Evolutionary conservation across 352 stramenopile genomes (phyloP).

Genomic region (Stramenopiles sp.): DNA sequence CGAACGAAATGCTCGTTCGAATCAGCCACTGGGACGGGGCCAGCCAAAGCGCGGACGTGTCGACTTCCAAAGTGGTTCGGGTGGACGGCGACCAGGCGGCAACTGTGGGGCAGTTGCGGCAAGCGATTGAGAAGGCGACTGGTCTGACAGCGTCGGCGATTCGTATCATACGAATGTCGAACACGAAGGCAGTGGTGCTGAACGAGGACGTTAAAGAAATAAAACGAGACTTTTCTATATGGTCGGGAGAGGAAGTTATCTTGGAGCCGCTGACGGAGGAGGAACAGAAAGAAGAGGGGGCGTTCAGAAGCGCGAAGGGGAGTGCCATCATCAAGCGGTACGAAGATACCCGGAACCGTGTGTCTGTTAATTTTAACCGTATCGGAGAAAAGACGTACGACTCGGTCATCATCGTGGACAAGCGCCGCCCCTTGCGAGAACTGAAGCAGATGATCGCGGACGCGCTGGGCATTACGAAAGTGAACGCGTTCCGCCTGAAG

Average conservation of each 20-base stretch:
- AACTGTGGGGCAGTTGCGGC: background rate
- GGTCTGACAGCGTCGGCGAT: background rate
- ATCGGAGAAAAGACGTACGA: background rate
- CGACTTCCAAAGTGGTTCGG: background rate
- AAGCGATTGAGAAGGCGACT: background rate
- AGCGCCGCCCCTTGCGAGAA: background rate
- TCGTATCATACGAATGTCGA: background rate
- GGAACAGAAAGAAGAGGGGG: background rate
- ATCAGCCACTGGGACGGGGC: background rate
- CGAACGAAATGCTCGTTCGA: background rate
- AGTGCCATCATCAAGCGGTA: background rate
- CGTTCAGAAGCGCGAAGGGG: background rate
- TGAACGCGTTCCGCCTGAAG: background rate
- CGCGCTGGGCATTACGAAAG: background rate
- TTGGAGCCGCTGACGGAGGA: background rate
- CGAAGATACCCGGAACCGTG: background rate
- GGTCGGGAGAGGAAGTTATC: background rate
- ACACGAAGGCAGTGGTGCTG: background rate
- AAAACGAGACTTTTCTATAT: conserved; percentile 2
- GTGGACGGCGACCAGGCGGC: background rate
- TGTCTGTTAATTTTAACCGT: background rate
- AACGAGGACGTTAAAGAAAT: background rate
- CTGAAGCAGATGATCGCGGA: background rate
- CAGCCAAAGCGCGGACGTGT: background rate
- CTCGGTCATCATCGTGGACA: background rate